Evolutionary conservation across 768 basidiomycete genomes (phyloP), one percentile per base, ranked within the genome.

Genomic region (Ephemerocybe angulata): DNA sequence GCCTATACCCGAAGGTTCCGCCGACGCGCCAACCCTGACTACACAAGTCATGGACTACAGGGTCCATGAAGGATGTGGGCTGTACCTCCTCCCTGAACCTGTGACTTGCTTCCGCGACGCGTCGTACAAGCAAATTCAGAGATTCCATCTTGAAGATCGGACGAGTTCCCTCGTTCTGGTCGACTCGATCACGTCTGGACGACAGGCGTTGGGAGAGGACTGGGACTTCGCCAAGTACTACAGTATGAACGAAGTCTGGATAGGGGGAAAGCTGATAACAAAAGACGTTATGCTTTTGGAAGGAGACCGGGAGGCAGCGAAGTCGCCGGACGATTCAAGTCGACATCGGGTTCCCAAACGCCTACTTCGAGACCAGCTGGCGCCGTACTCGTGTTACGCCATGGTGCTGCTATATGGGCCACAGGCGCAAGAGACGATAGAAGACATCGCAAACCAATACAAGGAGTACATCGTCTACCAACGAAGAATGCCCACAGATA

Each of bases 161-260:
- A 76, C 76, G 40, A 79, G 87, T 8, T 90, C 88, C 12, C 72
- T 86, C 7, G 78, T 91, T 38, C 69, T 95, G 1, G 79, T 98
- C 15, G 96, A 98, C 66, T 97, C 94, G 92, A 73, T 93, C 54
- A 97, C 93, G 1, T 89, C 90, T 3, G 96, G 96, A 11, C 82
- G 96, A 31, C 85, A 83, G 65, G 79, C 85, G 7, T 76, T 84
- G 24, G 89, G 90, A 28, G 96, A 98, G 65, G 86, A 90, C 50
- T 98, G 96, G 96, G 84, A 69, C 3, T 95, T 98, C 67, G 82
- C 87, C 48, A 76, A 81, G 55, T 98, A 96, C 67, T 82, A 86
- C 65, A 94, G 90, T 62, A 70, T 81, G 52, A 98, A 98, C 67
- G 93, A 96, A 67, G 72, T 98, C 12, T 82, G 81, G 64, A 66